phyloP scores from a whole-genome alignment of 192 early-diverging fungal species.

The Coemansia erecta region DNA sequence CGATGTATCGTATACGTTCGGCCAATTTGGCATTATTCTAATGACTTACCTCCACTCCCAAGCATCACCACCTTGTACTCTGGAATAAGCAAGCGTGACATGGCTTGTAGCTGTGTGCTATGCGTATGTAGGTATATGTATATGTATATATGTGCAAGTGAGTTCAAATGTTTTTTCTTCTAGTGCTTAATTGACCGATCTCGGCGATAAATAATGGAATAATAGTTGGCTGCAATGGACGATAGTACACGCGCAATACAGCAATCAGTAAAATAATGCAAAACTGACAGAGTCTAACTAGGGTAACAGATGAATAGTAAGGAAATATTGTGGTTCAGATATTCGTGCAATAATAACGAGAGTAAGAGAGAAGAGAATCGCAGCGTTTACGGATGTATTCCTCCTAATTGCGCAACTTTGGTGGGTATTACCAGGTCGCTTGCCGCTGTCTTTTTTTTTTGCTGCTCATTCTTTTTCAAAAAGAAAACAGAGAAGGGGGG shows the following conservation, averaged over 20 bases:
- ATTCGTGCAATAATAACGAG: background rate
- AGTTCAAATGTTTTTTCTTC: background rate
- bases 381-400: too few relatives aligned
- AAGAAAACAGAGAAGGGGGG: too few relatives aligned
- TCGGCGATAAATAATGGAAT: background rate
- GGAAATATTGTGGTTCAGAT: background rate
- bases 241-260: background rate
- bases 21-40: too few relatives aligned
- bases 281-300: background rate
- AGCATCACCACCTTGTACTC: constrained; percentile 97
- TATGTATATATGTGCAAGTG: background rate
- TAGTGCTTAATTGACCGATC: background rate
- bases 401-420: too few relatives aligned
- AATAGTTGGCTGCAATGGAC: background rate
- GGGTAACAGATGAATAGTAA: background rate
- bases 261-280: background rate
- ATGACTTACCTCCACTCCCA: constrained; percentile 77
- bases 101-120: background rate
- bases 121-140: background rate
- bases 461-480: too few relatives aligned
- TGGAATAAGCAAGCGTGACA: constrained; percentile 55
- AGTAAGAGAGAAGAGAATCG: background rate
- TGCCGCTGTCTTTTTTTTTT: too few relatives aligned
- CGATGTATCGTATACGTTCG: background rate
- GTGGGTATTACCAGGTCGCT: too few relatives aligned